Conservation (phyloP, 2,329 filamentous ascomycete species). For the Claviceps citrina region DNA sequence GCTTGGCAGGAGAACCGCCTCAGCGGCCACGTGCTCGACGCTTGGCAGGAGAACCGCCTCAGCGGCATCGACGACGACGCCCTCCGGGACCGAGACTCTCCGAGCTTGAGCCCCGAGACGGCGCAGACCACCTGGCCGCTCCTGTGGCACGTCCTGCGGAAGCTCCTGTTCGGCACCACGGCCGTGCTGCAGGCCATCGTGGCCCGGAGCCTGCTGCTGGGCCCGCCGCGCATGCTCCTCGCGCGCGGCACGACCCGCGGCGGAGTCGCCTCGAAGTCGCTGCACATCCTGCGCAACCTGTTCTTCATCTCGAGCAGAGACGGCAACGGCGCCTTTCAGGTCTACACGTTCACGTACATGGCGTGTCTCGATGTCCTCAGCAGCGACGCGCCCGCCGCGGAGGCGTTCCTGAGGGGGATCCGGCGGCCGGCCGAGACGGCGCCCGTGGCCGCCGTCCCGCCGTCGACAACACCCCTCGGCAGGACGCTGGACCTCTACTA, state of each 20-base stretch:
- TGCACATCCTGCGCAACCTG: constrained; percentile 60
- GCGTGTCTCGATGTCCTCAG: constrained; percentile 69
- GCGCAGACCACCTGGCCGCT: constrained; percentile 49
- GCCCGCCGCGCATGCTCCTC: constrained; percentile 27
- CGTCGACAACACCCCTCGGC: constrained; percentile 37
- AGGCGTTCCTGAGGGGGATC: constrained; percentile 51
- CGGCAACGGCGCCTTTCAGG: constrained; percentile 60
- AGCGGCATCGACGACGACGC: no score
- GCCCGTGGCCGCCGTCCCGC: constrained; percentile 4
- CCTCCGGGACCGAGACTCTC: no score
- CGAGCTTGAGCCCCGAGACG: constrained; percentile 51
- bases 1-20: constrained; percentile 65
- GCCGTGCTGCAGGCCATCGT: constrained; percentile 61
- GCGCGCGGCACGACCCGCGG: constrained; percentile 36
- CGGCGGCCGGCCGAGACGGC: constrained; percentile 14
- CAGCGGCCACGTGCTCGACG: constrained; percentile 49
- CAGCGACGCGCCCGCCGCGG: constrained; percentile 49
- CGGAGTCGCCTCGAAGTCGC: constrained; percentile 53
- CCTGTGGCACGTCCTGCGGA: constrained; percentile 61
- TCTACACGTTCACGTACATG: constrained; percentile 71
- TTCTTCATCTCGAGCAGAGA: constrained; percentile 69
- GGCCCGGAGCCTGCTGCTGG: constrained; percentile 45
- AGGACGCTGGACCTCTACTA: constrained; percentile 74
- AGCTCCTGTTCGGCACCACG: constrained; percentile 59
- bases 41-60: constrained; percentile 62